phyloP scores from a whole-genome alignment of 345 rosid species.

The Citrus inodora region DNA sequence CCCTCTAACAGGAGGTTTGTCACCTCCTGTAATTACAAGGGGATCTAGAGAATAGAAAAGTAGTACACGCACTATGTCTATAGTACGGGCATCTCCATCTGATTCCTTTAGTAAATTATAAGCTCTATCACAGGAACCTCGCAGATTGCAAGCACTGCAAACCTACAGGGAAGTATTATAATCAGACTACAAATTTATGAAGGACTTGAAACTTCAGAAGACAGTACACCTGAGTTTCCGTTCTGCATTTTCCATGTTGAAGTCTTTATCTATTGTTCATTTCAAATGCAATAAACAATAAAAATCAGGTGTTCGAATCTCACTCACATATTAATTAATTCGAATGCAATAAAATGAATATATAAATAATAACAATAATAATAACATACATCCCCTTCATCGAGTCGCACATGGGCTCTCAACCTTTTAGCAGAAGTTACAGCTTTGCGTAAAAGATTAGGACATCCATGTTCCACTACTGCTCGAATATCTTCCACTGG shows the following conservation, averaged over 20 bases:
- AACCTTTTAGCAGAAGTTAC: conserved; percentile 89
- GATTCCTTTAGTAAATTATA: conserved; percentile 61
- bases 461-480: conserved; percentile 79
- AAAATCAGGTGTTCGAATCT: too few relatives aligned
- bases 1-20: conserved; percentile 50
- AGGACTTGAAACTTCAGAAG: not conserved
- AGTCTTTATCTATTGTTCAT: not conserved
- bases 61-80: conserved; percentile 75
- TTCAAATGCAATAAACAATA: not conserved
- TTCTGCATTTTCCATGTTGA: not conserved
- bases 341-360: not conserved
- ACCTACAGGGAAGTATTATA: conserved; percentile 42
- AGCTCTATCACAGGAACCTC: conserved; percentile 90
- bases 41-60: conserved; percentile 74
- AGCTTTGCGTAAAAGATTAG: conserved; percentile 67
- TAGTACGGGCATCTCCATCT: conserved; percentile 75
- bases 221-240: not conserved
- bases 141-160: conserved; percentile 76
- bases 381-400: conserved; percentile 81
- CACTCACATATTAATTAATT: too few relatives aligned
- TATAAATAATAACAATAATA: not conserved
- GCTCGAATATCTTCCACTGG: conserved; percentile 52
- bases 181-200: conserved; percentile 1
- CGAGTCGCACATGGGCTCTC: conserved; percentile 55
- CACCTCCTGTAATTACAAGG: conserved; percentile 46